Evolutionary conservation across 2,329 filamentous ascomycete species (phyloP).

Genomic region (Phaeosphaeriaceae sp.): DNA sequence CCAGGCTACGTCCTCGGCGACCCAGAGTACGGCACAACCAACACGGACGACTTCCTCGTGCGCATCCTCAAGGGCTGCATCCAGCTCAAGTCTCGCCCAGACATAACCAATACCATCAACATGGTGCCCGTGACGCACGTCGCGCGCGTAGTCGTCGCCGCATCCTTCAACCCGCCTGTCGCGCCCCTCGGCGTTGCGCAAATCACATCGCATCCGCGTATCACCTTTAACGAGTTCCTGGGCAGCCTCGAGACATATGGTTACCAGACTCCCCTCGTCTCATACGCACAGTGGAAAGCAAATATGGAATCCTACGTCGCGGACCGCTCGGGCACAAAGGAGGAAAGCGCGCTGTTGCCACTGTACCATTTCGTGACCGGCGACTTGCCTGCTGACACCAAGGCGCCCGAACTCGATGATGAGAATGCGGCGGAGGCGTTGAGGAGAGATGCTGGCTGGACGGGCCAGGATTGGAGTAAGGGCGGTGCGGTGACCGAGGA

Average conservation of each 20-base stretch:
- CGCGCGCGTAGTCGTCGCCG: conserved; percentile 77
- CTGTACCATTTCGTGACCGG: conserved; percentile 76
- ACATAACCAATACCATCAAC: conserved; percentile 87
- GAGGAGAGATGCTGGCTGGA: conserved; percentile 67
- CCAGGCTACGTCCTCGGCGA: conserved; percentile 87
- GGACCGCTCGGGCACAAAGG: conserved; percentile 60
- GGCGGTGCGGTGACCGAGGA: conserved; percentile 65
- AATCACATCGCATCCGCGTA: conserved; percentile 79
- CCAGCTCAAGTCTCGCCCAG: conserved; percentile 75
- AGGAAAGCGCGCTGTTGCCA: conserved; percentile 73
- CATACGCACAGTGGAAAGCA: conserved; percentile 73
- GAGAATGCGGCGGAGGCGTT: conserved; percentile 70
- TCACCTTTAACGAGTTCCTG: conserved; percentile 81
- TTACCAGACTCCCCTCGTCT: conserved; percentile 70
- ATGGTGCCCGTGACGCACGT: conserved; percentile 88
- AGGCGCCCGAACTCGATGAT: conserved; percentile 78
- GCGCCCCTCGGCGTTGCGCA: conserved; percentile 70
- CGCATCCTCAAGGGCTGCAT: conserved; percentile 87
- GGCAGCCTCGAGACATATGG: conserved; percentile 74
- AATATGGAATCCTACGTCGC: conserved; percentile 73
- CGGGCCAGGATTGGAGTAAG: conserved; percentile 63
- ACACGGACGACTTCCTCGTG: conserved; percentile 90
- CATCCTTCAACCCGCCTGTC: conserved; percentile 69
- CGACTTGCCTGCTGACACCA: conserved; percentile 73
- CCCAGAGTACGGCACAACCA: conserved; percentile 69